Percentiles rank a stretch among this genome's conserved stretches.
Conservation (phyloP, 2,329 filamentous ascomycete species). For the Acarospora socialis region DNA sequence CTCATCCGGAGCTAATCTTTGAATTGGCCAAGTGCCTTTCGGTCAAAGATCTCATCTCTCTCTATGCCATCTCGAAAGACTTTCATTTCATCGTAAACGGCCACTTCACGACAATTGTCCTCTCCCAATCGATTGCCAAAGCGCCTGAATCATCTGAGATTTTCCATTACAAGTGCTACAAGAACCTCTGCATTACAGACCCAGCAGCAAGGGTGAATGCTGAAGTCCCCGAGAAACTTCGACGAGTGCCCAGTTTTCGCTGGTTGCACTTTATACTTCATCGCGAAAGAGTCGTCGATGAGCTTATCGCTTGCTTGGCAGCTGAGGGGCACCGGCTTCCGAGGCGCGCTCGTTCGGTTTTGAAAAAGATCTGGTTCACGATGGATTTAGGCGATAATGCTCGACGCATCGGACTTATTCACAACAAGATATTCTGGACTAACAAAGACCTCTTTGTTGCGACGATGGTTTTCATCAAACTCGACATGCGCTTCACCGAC, state of each 20-base stretch:
- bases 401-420: constrained; percentile 41
- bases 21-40: constrained; percentile 41
- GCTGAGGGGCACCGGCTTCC: constrained; percentile 45
- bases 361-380: constrained; percentile 59
- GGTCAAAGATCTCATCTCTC: constrained; percentile 42
- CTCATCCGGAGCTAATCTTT: constrained; percentile 31
- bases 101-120: constrained; percentile 45
- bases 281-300: constrained; percentile 40
- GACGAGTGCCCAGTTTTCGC: constrained; percentile 45
- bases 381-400: constrained; percentile 50
- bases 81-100: constrained; percentile 48
- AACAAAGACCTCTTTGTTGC: constrained; percentile 46
- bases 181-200: constrained; percentile 43
- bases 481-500: constrained; percentile 55
- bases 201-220: constrained; percentile 37
- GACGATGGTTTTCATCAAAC: constrained; percentile 55
- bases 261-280: constrained; percentile 55
- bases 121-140: constrained; percentile 38
- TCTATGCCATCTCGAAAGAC: constrained; percentile 50
- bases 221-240: constrained; percentile 24
- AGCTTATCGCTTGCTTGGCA: constrained; percentile 50
- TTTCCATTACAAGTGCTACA: constrained; percentile 50
- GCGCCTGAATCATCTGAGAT: constrained; percentile 41
- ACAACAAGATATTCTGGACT: constrained; percentile 40
- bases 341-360: constrained; percentile 27